phyloP scores from a whole-genome alignment of 305 asterid genomes.

The Fraxinus greggii region DNA sequence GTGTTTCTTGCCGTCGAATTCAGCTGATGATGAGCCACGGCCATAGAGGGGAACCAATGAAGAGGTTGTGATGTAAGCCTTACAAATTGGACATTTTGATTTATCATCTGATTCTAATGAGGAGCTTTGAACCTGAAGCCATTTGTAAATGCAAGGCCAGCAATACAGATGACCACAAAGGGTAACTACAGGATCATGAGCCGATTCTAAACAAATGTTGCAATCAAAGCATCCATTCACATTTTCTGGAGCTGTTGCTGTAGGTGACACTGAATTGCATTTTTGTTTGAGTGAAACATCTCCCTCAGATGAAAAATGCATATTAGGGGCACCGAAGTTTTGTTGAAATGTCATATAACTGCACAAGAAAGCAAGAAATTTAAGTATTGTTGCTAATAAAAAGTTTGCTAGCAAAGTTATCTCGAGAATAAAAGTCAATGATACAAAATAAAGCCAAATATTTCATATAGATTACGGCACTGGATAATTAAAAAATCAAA shows the following conservation, averaged over 20 bases:
- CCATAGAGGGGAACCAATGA: conserved; percentile 82
- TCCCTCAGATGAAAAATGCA: conserved; percentile 37
- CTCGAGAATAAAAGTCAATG: neutral
- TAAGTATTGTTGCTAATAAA: neutral
- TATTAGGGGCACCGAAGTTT: conserved; percentile 38
- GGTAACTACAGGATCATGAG: conserved; percentile 60
- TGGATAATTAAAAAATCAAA: conserved; percentile 3
- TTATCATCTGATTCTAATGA: conserved; percentile 51
- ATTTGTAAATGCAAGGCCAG: conserved; percentile 75
- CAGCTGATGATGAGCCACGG: conserved; percentile 54
- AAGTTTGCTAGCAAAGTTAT: neutral
- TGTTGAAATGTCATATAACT: conserved; percentile 61
- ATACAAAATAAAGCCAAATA: conserved; percentile 4
- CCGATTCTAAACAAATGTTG: conserved; percentile 66
- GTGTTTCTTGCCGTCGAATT: conserved; percentile 42
- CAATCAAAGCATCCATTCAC: conserved; percentile 73
- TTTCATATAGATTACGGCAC: conserved; percentile 5
- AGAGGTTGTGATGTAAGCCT: conserved; percentile 56
- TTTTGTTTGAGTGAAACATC: conserved; percentile 43
- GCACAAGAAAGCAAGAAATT: conserved; percentile 15
- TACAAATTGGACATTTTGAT: conserved; percentile 80
- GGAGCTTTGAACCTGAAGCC: conserved; percentile 68
- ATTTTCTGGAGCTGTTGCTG: conserved; percentile 41
- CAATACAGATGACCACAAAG: conserved; percentile 68
- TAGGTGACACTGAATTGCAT: conserved; percentile 30